Evolutionary conservation across 1,139 yeast genomes (phyloP).

Genomic region (Pneumocystis murina): DNA sequence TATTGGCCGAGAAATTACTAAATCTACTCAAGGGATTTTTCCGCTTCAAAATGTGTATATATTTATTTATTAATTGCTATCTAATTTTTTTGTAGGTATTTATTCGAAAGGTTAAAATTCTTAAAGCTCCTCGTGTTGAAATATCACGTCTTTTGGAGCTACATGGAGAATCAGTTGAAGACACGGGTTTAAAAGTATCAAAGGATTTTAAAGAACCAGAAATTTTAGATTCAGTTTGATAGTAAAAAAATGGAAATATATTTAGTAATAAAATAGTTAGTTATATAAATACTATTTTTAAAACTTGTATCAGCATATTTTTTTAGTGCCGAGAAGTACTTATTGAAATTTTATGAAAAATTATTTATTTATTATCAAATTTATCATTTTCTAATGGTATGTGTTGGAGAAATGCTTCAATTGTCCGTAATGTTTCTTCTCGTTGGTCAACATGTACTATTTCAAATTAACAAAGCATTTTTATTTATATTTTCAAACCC

Average conservation of each 20-base stretch:
- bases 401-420: neutral
- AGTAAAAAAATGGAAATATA: no score
- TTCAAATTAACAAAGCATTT: neutral
- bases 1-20: slow-evolving; percentile 80
- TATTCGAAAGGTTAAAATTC: slow-evolving; percentile 82
- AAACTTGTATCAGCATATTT: no score
- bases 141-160: slow-evolving; percentile 75
- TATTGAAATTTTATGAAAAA: no score
- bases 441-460: neutral
- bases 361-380: no score
- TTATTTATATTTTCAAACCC: slow-evolving; percentile 23
- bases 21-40: slow-evolving; percentile 69
- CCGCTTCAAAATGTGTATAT: slow-evolving; percentile 64
- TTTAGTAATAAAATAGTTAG: no score
- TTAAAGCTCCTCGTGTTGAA: slow-evolving; percentile 84
- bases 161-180: slow-evolving; percentile 71
- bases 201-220: slow-evolving; percentile 72
- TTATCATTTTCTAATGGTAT: no score
- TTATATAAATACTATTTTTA: no score
- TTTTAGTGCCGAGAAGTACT: no score
- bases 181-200: slow-evolving; percentile 79
- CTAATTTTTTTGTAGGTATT: slow-evolving; percentile 23
- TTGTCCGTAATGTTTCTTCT: neutral
- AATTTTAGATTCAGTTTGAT: slow-evolving; percentile 62
- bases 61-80: neutral